Conservation (phyloP, 805 yeast genomes). For the Lachancea sp. region DNA sequence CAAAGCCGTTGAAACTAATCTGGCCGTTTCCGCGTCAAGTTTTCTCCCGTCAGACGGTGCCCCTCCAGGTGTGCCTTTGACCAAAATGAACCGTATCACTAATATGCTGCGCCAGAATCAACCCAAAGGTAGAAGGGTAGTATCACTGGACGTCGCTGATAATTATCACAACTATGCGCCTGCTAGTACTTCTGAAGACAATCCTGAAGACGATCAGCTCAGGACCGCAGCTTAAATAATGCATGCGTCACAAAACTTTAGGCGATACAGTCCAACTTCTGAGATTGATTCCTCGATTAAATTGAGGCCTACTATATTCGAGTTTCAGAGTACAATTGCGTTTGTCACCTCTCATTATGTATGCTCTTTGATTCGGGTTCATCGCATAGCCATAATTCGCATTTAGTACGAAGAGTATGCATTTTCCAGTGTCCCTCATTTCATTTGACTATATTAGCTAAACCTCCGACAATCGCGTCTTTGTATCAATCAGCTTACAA, state of each 20-base stretch:
- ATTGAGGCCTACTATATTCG: no score
- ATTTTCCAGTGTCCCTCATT: background rate
- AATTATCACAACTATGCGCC: background rate
- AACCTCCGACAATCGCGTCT: background rate
- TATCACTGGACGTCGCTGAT: slow-evolving; percentile 10
- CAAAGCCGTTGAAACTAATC: slow-evolving; percentile 9
- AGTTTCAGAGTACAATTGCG: background rate
- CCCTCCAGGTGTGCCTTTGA: slow-evolving; percentile 1
- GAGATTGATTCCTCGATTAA: no score
- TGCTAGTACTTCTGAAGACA: slow-evolving; percentile 8
- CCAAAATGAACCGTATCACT: slow-evolving; percentile 10
- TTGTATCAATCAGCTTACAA: background rate
- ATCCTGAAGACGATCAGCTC: background rate
- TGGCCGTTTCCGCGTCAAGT: slow-evolving; percentile 7
- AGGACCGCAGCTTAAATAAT: no score
- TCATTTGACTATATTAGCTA: background rate
- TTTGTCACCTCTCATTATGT: no score
- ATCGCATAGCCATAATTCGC: no score
- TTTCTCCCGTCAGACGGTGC: background rate
- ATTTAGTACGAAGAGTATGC: background rate
- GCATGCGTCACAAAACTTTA: no score
- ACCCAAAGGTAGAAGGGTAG: slow-evolving; percentile 10
- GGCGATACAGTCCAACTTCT: no score
- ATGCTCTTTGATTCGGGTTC: no score
- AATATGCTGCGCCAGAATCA: slow-evolving; percentile 10